phyloP scores from a whole-genome alignment of 345 rosid species.

The Raphanus raphanistrum region DNA sequence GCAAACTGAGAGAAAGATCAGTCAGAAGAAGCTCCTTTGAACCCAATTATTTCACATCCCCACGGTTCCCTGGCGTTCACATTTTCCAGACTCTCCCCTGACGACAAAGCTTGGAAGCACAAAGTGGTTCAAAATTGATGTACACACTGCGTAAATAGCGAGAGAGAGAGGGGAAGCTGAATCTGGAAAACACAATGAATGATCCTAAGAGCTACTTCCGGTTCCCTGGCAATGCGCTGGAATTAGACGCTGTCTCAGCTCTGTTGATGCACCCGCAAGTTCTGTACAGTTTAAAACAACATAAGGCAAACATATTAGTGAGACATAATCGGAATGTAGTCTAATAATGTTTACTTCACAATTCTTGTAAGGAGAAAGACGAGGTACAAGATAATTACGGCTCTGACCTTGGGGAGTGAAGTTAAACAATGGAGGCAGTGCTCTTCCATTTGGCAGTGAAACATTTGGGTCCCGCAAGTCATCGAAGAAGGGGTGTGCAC shows the following conservation, averaged over 20 bases:
- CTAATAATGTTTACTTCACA: neutral
- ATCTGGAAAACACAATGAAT: conserved; percentile 30
- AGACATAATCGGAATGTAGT: neutral
- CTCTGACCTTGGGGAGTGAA: conserved; percentile 86
- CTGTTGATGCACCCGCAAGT: conserved; percentile 76
- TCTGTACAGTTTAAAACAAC: conserved; percentile 50
- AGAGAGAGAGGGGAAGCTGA: conserved; percentile 19
- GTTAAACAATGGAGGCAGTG: conserved; percentile 85
- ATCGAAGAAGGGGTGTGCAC: conserved; percentile 96
- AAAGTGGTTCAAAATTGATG: conserved; percentile 41
- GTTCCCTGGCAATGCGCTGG: conserved; percentile 54
- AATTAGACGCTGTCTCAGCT: conserved; percentile 72
- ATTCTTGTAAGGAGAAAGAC: neutral
- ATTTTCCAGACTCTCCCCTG: conserved; percentile 25
- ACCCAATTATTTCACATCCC: conserved; percentile 27
- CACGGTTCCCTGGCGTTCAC: conserved; percentile 13
- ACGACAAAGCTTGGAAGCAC: conserved; percentile 25
- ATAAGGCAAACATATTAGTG: neutral
- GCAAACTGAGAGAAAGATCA: conserved; percentile 9
- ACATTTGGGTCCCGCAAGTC: conserved; percentile 75
- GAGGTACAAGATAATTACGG: neutral
- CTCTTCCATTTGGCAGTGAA: conserved; percentile 80
- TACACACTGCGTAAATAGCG: conserved; percentile 30
- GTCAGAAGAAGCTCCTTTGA: conserved; percentile 29
- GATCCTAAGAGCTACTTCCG: conserved; percentile 41